Evolutionary conservation across 108 stramenopile genomes (phyloP).

Genomic region (Stephanodiscus triporus): DNA sequence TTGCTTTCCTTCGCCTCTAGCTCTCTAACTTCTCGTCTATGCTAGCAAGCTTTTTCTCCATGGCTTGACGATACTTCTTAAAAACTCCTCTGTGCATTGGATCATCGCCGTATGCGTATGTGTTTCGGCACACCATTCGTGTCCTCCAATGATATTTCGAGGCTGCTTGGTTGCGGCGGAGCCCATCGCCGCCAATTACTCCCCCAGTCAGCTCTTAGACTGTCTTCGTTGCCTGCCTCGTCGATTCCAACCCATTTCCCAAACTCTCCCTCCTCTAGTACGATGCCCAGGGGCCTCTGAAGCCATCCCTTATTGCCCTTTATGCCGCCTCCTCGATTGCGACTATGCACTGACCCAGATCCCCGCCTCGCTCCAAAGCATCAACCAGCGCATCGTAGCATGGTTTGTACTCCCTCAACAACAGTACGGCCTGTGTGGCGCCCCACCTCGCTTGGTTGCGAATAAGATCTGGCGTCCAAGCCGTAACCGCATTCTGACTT

Average conservation of each 20-base stretch:
- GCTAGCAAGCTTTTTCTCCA: too few relatives aligned
- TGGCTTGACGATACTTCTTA: slow-evolving; percentile 41
- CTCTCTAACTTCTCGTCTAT: slow-evolving; percentile 42
- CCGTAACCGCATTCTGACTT: slow-evolving; percentile 57
- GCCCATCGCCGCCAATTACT: slow-evolving; percentile 22
- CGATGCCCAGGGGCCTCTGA: slow-evolving; percentile 63
- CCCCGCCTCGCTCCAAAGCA: slow-evolving; percentile 76
- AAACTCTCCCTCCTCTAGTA: slow-evolving; percentile 60
- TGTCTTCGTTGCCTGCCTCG: too few relatives aligned
- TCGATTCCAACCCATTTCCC: too few relatives aligned
- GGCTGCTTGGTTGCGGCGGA: slow-evolving; percentile 9
- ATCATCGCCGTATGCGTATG: slow-evolving; percentile 47
- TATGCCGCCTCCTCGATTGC: slow-evolving; percentile 84
- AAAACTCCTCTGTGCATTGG: slow-evolving; percentile 42
- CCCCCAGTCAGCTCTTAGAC: too few relatives aligned
- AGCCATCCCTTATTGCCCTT: slow-evolving; percentile 55
- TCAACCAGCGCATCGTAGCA: slow-evolving; percentile 87
- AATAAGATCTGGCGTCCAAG: slow-evolving; percentile 58
- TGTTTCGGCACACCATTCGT: slow-evolving; percentile 50
- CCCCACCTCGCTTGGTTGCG: slow-evolving; percentile 92
- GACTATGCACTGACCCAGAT: slow-evolving; percentile 80
- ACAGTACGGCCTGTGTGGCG: slow-evolving; percentile 77
- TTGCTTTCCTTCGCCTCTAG: slow-evolving; percentile 3
- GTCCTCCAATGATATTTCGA: slow-evolving; percentile 1
- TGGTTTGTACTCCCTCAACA: slow-evolving; percentile 77